Conservation (phyloP, 176 grass and related monocot species). For the Panicum miliaceum region DNA sequence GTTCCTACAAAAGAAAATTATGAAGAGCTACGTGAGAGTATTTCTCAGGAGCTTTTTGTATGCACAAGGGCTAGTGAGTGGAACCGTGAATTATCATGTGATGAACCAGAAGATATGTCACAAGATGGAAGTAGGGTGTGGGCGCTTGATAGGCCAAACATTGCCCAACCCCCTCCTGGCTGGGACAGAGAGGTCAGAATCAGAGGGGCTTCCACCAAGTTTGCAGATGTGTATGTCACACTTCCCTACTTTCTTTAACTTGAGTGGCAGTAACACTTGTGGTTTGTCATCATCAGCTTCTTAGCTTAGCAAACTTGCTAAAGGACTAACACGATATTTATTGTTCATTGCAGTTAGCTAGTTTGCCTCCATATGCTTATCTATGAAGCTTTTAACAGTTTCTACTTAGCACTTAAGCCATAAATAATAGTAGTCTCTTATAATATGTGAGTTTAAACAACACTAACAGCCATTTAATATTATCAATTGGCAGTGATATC, state of each 20-base stretch:
- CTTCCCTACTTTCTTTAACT: constrained; percentile 29
- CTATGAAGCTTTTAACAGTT: constrained; percentile 19
- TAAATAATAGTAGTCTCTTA: constrained; percentile 17
- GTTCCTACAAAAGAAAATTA: constrained; percentile 93
- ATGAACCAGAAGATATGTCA: constrained; percentile 75
- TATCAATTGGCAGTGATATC: constrained; percentile 13
- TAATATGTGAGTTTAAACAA: constrained; percentile 32
- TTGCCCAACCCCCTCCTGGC: constrained; percentile 68
- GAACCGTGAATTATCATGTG: constrained; percentile 64
- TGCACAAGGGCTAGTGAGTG: constrained; percentile 71
- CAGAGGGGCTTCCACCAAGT: constrained; percentile 69
- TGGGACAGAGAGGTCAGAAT: constrained; percentile 89
- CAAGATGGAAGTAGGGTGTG: constrained; percentile 72
- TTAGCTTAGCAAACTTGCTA: constrained; percentile 24
- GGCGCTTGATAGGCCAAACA: constrained; percentile 85
- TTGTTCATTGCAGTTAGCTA: constrained; percentile 8
- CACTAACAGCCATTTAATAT: background rate
- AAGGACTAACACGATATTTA: constrained; percentile 4
- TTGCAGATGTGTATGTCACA: constrained; percentile 84
- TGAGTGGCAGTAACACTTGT: constrained; percentile 30
- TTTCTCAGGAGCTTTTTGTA: constrained; percentile 60
- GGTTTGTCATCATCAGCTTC: background rate
- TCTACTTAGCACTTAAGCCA: background rate
- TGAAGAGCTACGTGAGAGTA: constrained; percentile 73
- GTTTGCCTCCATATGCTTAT: background rate